Conservation (phyloP, 148 eudicot genomes). For the Persicaria tinctoria region DNA sequence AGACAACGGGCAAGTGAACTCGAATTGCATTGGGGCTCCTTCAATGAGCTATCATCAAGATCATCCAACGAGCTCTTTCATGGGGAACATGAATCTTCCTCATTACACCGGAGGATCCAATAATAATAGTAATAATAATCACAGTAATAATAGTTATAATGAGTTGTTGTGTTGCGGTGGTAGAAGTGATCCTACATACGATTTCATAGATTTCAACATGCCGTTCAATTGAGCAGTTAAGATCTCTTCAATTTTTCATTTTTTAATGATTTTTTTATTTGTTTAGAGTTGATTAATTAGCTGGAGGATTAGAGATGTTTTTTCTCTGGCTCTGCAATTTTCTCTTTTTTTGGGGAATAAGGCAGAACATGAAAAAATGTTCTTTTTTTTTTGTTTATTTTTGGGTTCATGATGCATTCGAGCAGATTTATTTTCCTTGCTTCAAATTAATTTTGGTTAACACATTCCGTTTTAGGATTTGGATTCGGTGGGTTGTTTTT, state of each 20-base stretch:
- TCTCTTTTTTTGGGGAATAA: background rate
- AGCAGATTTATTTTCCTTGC: background rate
- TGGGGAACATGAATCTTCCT: background rate
- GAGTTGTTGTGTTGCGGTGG: constrained; percentile 5
- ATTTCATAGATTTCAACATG: constrained; percentile 21
- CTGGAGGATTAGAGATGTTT: background rate
- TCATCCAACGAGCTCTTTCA: background rate
- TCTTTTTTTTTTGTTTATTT: background rate
- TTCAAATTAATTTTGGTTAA: too few species aligned
- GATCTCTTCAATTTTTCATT: background rate
- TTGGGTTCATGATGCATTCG: background rate
- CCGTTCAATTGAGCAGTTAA: constrained; percentile 3
- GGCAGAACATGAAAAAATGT: background rate
- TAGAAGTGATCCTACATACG: constrained; percentile 10
- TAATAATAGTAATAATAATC: too few species aligned
- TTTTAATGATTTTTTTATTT: background rate
- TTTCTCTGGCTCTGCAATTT: background rate
- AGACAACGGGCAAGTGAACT: background rate
- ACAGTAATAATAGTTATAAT: background rate
- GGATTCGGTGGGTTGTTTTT: too few species aligned
- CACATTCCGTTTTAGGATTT: too few species aligned
- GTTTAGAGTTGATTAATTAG: background rate
- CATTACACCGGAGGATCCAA: background rate
- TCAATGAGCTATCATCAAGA: background rate
- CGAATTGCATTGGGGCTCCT: background rate